phyloP scores from a whole-genome alignment of 495 filamentous ascomycete genomes.

The Baudoinia panamericana region DNA sequence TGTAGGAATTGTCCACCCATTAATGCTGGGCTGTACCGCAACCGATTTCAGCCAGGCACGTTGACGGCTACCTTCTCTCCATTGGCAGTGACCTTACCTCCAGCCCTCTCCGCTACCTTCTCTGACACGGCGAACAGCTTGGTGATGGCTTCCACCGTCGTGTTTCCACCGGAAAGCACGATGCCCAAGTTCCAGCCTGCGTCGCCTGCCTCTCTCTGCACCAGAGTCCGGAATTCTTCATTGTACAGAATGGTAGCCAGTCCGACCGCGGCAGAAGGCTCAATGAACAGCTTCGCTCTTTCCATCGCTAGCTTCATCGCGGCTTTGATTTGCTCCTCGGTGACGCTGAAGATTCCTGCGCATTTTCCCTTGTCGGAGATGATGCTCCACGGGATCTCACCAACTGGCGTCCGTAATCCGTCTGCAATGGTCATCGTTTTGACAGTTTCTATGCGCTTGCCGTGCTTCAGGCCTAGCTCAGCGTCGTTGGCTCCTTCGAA shows the following conservation, averaged over 20 bases:
- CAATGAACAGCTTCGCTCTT: slow-evolving; percentile 81
- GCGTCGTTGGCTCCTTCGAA: slow-evolving; percentile 80
- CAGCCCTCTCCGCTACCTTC: slow-evolving; percentile 27
- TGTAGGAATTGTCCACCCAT: no score
- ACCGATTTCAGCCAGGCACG: slow-evolving; percentile 39
- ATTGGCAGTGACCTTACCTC: slow-evolving; percentile 28
- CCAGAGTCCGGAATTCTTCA: slow-evolving; percentile 63
- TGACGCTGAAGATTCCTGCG: slow-evolving; percentile 59
- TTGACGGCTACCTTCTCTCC: slow-evolving; percentile 35
- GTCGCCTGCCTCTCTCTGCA: slow-evolving; percentile 56
- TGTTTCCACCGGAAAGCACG: slow-evolving; percentile 85
- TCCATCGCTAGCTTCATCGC: slow-evolving; percentile 73
- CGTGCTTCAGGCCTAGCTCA: slow-evolving; percentile 48
- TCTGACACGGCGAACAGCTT: slow-evolving; percentile 42
- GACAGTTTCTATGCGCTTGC: slow-evolving; percentile 50
- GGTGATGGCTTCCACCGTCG: slow-evolving; percentile 62
- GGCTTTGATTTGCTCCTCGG: slow-evolving; percentile 67
- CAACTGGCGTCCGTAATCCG: slow-evolving; percentile 76
- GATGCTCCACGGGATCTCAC: slow-evolving; percentile 62
- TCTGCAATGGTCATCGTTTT: slow-evolving; percentile 76
- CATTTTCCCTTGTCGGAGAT: slow-evolving; percentile 64
- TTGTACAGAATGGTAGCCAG: slow-evolving; percentile 73
- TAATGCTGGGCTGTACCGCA: no score
- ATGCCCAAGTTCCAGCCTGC: slow-evolving; percentile 79
- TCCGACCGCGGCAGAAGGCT: slow-evolving; percentile 78